phyloP scores from a whole-genome alignment of 2,329 filamentous ascomycete genomes.

The Clonostachys rosea region DNA sequence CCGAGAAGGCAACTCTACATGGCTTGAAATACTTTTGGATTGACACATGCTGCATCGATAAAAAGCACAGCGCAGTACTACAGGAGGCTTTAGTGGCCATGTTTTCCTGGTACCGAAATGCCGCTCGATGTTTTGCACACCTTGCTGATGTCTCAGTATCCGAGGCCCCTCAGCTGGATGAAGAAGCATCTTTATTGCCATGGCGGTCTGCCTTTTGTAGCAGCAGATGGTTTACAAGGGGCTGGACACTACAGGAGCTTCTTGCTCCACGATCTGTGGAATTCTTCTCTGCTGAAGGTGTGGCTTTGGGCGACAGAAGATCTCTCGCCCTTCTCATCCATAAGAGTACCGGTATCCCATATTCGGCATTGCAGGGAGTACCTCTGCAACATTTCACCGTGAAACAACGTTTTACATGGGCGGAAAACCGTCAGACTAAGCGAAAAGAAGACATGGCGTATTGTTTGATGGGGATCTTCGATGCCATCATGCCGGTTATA shows the following conservation, averaged over 20 bases:
- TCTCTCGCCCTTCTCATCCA: background rate
- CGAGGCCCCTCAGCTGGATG: background rate
- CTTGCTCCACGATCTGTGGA: background rate
- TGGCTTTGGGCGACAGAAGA: background rate
- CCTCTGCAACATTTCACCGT: background rate
- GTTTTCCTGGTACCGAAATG: conserved; percentile 10
- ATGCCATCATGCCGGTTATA: background rate
- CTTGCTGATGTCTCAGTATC: conserved; percentile 5
- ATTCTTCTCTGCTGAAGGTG: background rate
- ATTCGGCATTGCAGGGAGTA: background rate
- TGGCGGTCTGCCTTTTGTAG: background rate
- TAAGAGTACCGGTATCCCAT: background rate
- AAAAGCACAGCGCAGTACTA: conserved; percentile 8
- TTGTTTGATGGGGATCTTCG: background rate
- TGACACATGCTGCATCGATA: conserved; percentile 14
- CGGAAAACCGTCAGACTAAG: background rate
- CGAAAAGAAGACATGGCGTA: background rate
- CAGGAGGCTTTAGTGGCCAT: conserved; percentile 11
- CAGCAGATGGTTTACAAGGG: background rate
- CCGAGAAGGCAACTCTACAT: conserved; percentile 1
- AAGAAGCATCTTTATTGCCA: background rate
- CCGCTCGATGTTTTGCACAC: conserved; percentile 6
- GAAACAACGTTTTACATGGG: background rate
- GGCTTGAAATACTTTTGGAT: conserved; percentile 6
- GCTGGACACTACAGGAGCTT: conserved; percentile 5